Evolutionary conservation across 306 rosid species (phyloP).

Genomic region (Vachellia collinsii): DNA sequence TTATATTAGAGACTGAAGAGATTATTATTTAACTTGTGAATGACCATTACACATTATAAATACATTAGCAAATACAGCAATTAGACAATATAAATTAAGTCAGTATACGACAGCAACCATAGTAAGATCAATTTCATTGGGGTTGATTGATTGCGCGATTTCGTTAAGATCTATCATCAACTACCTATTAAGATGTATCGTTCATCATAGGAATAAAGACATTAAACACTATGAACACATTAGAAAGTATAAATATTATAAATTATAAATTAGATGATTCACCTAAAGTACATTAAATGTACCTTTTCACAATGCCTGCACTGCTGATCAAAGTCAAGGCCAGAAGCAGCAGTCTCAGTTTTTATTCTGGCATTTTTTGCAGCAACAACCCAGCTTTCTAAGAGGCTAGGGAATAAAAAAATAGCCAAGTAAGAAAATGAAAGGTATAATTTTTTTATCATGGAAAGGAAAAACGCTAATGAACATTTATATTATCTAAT

Average conservation of each 20-base stretch:
- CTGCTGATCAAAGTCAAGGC: conserved; percentile 77
- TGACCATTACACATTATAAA: not conserved
- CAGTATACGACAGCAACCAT: not conserved
- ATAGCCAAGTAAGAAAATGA: conserved; percentile 34
- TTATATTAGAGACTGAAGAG: no score
- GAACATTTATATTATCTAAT: conserved; percentile 27
- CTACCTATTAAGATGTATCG: not conserved
- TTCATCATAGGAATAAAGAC: not conserved
- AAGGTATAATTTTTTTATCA: not conserved
- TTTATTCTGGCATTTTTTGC: conserved; percentile 75
- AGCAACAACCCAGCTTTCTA: conserved; percentile 77
- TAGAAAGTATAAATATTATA: not conserved
- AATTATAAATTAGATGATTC: conserved; percentile 3
- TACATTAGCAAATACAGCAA: not conserved
- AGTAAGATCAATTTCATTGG: not conserved
- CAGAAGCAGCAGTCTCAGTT: conserved; percentile 72
- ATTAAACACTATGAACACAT: not conserved
- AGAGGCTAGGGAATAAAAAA: conserved; percentile 49
- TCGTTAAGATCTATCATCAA: not conserved
- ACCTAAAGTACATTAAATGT: not conserved
- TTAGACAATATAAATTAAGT: not conserved
- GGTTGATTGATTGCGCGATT: not conserved
- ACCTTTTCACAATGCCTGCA: conserved; percentile 97
- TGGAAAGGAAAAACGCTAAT: conserved; percentile 17
- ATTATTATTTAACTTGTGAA: not conserved